These are phyloP conservation scores for Blepharisma stoltei DNA, from an alignment of 73 alveolate species.

Conservation along the genomic window DNA sequence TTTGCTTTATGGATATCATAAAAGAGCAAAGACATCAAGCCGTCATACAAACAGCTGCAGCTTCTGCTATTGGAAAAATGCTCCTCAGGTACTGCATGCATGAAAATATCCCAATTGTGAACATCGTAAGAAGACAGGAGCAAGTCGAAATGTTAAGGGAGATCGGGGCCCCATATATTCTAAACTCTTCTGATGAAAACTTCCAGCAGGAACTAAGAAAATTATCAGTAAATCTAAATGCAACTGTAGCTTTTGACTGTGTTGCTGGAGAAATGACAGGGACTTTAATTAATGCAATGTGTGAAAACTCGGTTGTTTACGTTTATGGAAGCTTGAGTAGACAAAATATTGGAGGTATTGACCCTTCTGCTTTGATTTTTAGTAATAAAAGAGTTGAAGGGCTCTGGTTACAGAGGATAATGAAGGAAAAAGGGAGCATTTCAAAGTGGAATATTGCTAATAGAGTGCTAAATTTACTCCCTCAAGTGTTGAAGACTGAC, in stretches of 20 bases:
- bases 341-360: constrained; percentile 29
- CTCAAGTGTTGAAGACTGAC: constrained; percentile 42
- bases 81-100: constrained; percentile 44
- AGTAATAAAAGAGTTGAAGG: constrained; percentile 57
- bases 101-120: constrained; percentile 53
- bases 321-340: constrained; percentile 52
- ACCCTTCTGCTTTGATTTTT: constrained; percentile 46
- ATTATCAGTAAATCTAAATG: constrained; percentile 46
- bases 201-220: constrained; percentile 55
- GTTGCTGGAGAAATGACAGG: constrained; percentile 70
- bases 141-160: constrained; percentile 41
- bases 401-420: constrained; percentile 41
- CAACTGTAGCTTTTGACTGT: constrained; percentile 64
- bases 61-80: constrained; percentile 74
- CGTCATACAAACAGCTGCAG: constrained; percentile 68
- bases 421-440: constrained; percentile 8
- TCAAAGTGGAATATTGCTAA: not conserved
- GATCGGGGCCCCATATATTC: constrained; percentile 57
- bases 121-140: constrained; percentile 67
- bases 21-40: constrained; percentile 54
- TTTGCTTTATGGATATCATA: constrained; percentile 35
- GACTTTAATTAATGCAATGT: constrained; percentile 51
- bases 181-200: constrained; percentile 48
- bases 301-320: constrained; percentile 41
- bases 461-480: constrained; percentile 6